Base-by-base conservation (phyloP, 2,329 filamentous ascomycete species). In the Microcyclosporella mali region DNA sequence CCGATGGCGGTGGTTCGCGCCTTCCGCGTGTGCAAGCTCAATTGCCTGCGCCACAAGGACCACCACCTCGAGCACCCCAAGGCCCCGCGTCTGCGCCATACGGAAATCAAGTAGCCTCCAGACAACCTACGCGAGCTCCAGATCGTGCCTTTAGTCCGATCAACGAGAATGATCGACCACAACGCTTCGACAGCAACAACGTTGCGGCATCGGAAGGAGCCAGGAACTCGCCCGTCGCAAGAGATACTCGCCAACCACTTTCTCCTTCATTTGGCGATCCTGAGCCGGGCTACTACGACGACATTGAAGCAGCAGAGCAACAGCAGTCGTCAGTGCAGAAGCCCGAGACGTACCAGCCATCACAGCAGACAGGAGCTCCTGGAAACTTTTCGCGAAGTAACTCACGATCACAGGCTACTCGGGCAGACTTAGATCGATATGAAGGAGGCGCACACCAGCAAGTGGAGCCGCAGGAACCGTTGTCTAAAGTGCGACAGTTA, bases 41-140 rank as follows among this genome's bases (percentile, higher is more conserved):
- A 33, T 39, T 55, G 14, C 78, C 79, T 59, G 72, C 74, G 33
- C 75, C 80, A 3, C 70, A 74, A 33, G 81, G 81, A 10, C 81
- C 81, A 30, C 81, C 81, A 37, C 80, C 80, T 17, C 74, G 78
- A 40, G 77, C 79, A 33, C 79, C 83, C 64, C 80, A 82, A 63
- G 73, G 77, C 37, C 79, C 80, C 29, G 73, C 74, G 37, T 25
- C 21, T 25, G 46, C 43, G 34, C 41, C 45, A 29, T 56, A 56
- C 8, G 55, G 55, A 8, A 33, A 37, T 25, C 43, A 45, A 8
- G 52, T 53, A 9, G 41, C 51, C 31, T 44, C 57, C 12, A 45
- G 60, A 16, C 59, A 60, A 38, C 58, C 58, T 2, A 60, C 57
- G 7, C 40, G 60, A 37, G 42, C 58, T 12, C 45, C 44, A 21